Base-by-base conservation (phyloP, 139 green algal genomes). In the Coccomyxa sp. region DNA sequence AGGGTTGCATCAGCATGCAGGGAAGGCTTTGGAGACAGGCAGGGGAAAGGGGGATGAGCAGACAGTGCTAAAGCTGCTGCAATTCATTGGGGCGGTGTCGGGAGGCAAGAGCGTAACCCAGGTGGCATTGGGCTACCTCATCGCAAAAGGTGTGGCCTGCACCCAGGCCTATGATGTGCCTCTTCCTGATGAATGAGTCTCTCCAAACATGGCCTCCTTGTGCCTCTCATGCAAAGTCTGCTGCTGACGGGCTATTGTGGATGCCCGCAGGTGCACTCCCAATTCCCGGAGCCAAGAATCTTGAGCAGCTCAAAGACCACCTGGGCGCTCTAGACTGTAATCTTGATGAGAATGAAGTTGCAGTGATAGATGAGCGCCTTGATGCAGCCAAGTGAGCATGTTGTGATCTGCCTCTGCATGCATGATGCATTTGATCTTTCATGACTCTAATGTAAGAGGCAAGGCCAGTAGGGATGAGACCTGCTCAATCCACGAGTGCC, bases 71-170 rank as follows among this genome's bases (percentile, higher is more conserved):
- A 88, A 88, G 55, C 70, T 90, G 77, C 77, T 90, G 76, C 78
- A 90, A 77, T 85, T 90, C 39, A 82, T 90, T 31, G 86, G 86
- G 7, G 41, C 75, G 22, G 24, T 86, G 12, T 78, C 37, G 34
- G 76, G 77, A 0, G 79, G 81, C 38, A 83, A 82, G 73, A 80
- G 71, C 27, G 74, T 84, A 27, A 73, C 83, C 8, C 87, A 91
- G 70, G 87, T 91, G 2, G 77, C 81, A 0, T 80, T 89, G 14
- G 83, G 82, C 73, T 89, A 85, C 44, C 73, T 89, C 22, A 77
- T 85, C 22, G 31, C 38, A 40, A 86, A 87, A 74, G 85, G 85
- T 79, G 73, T 39, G 70, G 29, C 34, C 2, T 36, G n/a, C n/a
- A 72, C 31, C 50, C 14, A 29, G 50, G 18, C 18, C 50, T 64